Evolutionary conservation across 306 rosid species (phyloP), one percentile per base, ranked within the genome.

Genomic region (Casuarina glauca): DNA sequence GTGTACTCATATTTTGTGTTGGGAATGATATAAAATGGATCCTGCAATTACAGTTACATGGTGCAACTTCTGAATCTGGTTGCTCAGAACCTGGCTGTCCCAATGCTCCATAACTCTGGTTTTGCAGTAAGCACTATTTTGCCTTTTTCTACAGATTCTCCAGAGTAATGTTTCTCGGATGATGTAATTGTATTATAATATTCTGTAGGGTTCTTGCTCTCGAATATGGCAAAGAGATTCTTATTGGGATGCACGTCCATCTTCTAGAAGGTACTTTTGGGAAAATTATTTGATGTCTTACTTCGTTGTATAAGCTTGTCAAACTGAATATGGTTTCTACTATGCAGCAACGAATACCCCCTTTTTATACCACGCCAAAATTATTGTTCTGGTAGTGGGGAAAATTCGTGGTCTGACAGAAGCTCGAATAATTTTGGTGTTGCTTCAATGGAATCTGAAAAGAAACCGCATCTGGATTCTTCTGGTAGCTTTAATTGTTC

Each of bases 171-270:
- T 72, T 58, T 66, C 50, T 66, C 42, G 41, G 71, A 17, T 66
- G 35, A n/a, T 17, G n/a, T 66, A 70, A 74, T 54, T 55, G 39
- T 58, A 55, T 32, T 77, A 54, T 66, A 11, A 62, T 68, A 58
- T 54, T 76, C 46, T 60, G 79, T 75, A 95, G 99, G 98, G 97
- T 80, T 95, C 99, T 77, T 90, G 96, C 87, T 95, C 99, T 71
- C 89, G 99, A 71, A 93, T 93, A 85, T 95, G 99, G 99, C 98
- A 93, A 83, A 85, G 99, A 76, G 91, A 90, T 84, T 95, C 98
- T 71, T 91, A 93, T 89, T 90, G 97, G 91, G 79, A 90, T 76
- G 90, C 98, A 17, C 78, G 91, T 6, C 99, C 99, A 71, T 95
- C 97, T 48, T 91, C 97, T 11, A 84, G 89, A 82, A 88, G 96